A percentile compares a stretch with the other conserved stretches of the same genome.
phyloP scores from a whole-genome alignment of 1,284 basidiomycete genomes.

The Rhodotorula sp. region DNA sequence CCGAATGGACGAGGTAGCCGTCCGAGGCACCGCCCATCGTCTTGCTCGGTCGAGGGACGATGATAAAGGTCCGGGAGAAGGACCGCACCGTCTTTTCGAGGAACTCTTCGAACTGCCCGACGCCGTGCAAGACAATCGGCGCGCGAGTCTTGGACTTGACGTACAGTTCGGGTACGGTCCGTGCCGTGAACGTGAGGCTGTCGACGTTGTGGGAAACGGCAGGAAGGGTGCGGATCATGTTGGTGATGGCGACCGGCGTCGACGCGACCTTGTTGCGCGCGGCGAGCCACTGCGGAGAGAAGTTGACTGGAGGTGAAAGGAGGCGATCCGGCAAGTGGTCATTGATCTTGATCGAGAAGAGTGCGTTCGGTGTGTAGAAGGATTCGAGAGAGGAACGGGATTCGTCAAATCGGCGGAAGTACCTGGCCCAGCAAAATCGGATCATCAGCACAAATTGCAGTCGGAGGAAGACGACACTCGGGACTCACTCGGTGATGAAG shows the following conservation, averaged over 20 bases:
- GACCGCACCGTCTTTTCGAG: slow-evolving; percentile 20
- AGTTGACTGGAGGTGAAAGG: neutral
- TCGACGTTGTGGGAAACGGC: slow-evolving; percentile 26
- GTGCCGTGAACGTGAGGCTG: slow-evolving; percentile 18
- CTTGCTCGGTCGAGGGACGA: slow-evolving; percentile 15
- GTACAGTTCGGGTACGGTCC: slow-evolving; percentile 20
- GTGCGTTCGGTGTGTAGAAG: slow-evolving; percentile 26
- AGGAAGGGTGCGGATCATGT: slow-evolving; percentile 28
- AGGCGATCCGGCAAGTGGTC: slow-evolving; percentile 9
- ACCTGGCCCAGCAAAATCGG: slow-evolving; percentile 12
- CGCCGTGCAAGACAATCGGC: slow-evolving; percentile 28
- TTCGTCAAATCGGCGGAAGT: slow-evolving; percentile 34
- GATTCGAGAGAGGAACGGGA: slow-evolving; percentile 24
- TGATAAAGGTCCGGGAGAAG: slow-evolving; percentile 29
- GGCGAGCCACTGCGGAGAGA: slow-evolving; percentile 14
- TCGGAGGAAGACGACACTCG: no score
- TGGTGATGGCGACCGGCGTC: slow-evolving; percentile 33
- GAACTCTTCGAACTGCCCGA: slow-evolving; percentile 37
- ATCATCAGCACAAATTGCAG: neutral
- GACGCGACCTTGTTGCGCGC: slow-evolving; percentile 1
- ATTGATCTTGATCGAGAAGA: slow-evolving; percentile 32
- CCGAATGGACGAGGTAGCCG: slow-evolving; percentile 23
- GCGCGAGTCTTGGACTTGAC: neutral
- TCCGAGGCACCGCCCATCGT: neutral
- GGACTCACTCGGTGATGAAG: slow-evolving; percentile 30